A percentile compares a stretch with the other conserved stretches of the same genome.
These are phyloP conservation scores for Aspergillus mulundensis DNA, from an alignment of 495 filamentous ascomycete species.

Conservation along the genomic window DNA sequence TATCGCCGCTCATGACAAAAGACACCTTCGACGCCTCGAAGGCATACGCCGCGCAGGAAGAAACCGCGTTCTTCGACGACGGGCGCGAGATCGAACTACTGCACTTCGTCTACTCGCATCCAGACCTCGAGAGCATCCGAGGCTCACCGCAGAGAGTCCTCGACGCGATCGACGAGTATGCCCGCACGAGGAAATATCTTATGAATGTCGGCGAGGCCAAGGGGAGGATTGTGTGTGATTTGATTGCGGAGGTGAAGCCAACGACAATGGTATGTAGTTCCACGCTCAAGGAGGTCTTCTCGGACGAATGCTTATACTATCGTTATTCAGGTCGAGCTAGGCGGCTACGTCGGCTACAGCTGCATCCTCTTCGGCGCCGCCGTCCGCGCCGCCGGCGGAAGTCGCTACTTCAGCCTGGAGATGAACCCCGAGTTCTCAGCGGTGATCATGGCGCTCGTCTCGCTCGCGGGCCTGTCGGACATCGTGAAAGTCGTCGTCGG, in stretches of 20 bases:
- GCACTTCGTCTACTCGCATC: conserved; percentile 53
- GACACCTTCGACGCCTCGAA: neutral
- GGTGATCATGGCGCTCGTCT: conserved; percentile 49
- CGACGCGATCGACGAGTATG: conserved; percentile 62
- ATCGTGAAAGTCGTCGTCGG: conserved; percentile 58
- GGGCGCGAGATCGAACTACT: conserved; percentile 66
- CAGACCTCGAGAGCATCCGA: conserved; percentile 43
- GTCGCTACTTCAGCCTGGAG: conserved; percentile 56
- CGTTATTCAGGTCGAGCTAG: conserved; percentile 54
- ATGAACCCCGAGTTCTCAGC: conserved; percentile 56
- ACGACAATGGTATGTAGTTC: conserved; percentile 39
- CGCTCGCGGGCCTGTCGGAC: conserved; percentile 58
- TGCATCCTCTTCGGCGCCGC: conserved; percentile 60
- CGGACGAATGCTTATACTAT: too few species aligned
- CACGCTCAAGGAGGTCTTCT: too few species aligned
- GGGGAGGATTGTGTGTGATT: conserved; percentile 53
- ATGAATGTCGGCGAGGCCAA: conserved; percentile 73
- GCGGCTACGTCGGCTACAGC: conserved; percentile 71
- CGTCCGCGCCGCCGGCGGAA: conserved; percentile 40
- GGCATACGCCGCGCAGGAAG: neutral
- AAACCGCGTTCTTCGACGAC: conserved; percentile 40
- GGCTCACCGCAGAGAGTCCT: conserved; percentile 56
- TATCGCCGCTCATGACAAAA: neutral
- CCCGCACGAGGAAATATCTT: conserved; percentile 48
- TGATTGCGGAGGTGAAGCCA: conserved; percentile 57